Conservation (phyloP, 169 alveolate genomes). For the Plasmodium adleri region DNA sequence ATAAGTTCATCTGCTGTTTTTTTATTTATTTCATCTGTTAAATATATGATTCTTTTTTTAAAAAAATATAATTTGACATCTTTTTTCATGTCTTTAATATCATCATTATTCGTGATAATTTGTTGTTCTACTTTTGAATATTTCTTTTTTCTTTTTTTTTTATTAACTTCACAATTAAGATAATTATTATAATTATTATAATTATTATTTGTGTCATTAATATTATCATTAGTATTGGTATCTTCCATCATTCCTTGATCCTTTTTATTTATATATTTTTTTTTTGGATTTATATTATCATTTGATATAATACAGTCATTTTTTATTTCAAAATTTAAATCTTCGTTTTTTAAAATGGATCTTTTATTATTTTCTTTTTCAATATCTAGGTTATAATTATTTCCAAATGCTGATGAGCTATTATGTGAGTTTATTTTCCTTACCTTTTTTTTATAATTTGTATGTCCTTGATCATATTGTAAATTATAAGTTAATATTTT, state of each 20-base stretch:
- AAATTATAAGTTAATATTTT: neutral
- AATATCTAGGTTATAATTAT: neutral
- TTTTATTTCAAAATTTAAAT: neutral
- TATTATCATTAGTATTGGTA: neutral
- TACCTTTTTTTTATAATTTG: neutral
- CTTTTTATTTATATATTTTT: neutral
- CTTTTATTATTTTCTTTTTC: neutral
- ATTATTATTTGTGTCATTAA: neutral
- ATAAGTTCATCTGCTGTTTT: constrained; percentile 84
- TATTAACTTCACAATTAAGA: too few relatives aligned
- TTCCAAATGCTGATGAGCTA: too few relatives aligned
- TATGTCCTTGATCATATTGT: neutral
- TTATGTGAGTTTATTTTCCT: neutral
- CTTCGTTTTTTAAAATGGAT: too few relatives aligned
- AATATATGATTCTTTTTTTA: constrained; percentile 79
- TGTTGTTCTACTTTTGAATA: constrained; percentile 24
- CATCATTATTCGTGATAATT: neutral
- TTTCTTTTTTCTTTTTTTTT: constrained; percentile 10
- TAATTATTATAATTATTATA: neutral
- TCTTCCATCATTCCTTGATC: neutral
- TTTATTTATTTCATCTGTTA: constrained; percentile 85
- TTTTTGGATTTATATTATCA: neutral
- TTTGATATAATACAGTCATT: neutral
- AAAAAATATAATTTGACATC: constrained; percentile 47
- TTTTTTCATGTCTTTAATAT: constrained; percentile 64